phyloP scores from a whole-genome alignment of 1,139 yeast species.

The Suhomyces atakaporum region DNA sequence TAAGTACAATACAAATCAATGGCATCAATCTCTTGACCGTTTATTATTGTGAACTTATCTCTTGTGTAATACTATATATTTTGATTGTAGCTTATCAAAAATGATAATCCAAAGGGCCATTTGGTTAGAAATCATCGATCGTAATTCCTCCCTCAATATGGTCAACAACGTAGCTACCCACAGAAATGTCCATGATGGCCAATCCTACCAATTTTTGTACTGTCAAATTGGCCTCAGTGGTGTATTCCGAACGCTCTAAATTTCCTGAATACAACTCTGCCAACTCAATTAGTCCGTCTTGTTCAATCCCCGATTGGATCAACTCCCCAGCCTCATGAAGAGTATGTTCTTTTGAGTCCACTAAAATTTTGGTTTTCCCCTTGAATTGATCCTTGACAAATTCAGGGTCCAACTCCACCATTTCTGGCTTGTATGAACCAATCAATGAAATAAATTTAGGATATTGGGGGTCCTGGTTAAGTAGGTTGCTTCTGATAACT shows the following conservation, averaged over 20 bases:
- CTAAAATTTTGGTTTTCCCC: conserved; percentile 42
- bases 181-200: conserved; percentile 60
- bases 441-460: conserved; percentile 57
- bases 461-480: conserved; percentile 30
- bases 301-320: conserved; percentile 43
- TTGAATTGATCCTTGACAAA: conserved; percentile 36
- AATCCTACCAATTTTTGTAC: conserved; percentile 60
- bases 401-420: conserved; percentile 61
- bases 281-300: conserved; percentile 45
- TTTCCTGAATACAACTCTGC: conserved; percentile 32
- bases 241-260: conserved; percentile 10
- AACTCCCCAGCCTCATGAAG: conserved; percentile 67
- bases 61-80: too few relatives aligned
- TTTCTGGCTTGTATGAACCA: conserved; percentile 69
- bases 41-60: too few relatives aligned
- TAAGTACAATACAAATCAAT: too few relatives aligned
- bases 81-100: too few relatives aligned
- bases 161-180: conserved; percentile 35
- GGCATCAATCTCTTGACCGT: too few relatives aligned
- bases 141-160: conserved; percentile 8
- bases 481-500: conserved; percentile 35
- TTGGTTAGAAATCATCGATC: conserved; percentile 6
- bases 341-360: conserved; percentile 61
- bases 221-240: conserved; percentile 28
- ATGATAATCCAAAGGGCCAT: neutral